These are phyloP conservation scores for Cryptosporidium canis DNA, from an alignment of 169 alveolate genomes.

Conservation along the genomic window DNA sequence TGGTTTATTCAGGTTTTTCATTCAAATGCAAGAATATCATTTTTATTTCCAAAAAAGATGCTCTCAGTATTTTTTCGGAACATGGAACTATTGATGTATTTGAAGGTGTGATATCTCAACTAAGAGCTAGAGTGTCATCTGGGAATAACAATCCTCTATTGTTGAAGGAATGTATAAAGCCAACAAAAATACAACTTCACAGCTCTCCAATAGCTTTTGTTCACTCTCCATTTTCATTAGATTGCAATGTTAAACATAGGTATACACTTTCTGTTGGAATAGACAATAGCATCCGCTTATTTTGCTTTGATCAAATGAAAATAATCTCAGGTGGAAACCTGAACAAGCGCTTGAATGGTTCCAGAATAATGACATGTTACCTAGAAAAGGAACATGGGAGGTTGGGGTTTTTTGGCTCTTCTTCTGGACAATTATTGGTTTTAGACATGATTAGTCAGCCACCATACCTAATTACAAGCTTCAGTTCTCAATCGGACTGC, in stretches of 20 bases:
- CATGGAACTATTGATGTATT: constrained; percentile 28
- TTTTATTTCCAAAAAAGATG: neutral
- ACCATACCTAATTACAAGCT: constrained; percentile 32
- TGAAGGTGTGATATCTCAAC: neutral
- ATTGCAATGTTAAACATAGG: constrained; percentile 3
- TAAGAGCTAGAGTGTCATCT: neutral
- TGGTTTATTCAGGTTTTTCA: constrained; percentile 22
- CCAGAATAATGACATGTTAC: constrained; percentile 28
- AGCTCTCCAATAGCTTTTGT: constrained; percentile 1
- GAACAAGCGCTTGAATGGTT: constrained; percentile 36
- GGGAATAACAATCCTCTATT: constrained; percentile 1
- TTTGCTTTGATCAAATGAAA: constrained; percentile 59
- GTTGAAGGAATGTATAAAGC: constrained; percentile 1
- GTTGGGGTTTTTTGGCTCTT: constrained; percentile 57
- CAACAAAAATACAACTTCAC: constrained; percentile 33
- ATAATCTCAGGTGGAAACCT: constrained; percentile 64
- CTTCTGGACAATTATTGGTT: constrained; percentile 34
- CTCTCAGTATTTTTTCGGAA: constrained; percentile 23
- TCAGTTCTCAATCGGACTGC: neutral
- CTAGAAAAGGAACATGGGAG: constrained; percentile 42
- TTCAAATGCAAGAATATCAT: constrained; percentile 29
- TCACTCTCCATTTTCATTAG: constrained; percentile 7
- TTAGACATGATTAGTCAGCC: constrained; percentile 70
- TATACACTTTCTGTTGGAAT: constrained; percentile 62
- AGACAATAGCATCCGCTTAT: constrained; percentile 51